Evolutionary conservation across 129 eudicot species (phyloP).

Genomic region (Mikania micrantha): DNA sequence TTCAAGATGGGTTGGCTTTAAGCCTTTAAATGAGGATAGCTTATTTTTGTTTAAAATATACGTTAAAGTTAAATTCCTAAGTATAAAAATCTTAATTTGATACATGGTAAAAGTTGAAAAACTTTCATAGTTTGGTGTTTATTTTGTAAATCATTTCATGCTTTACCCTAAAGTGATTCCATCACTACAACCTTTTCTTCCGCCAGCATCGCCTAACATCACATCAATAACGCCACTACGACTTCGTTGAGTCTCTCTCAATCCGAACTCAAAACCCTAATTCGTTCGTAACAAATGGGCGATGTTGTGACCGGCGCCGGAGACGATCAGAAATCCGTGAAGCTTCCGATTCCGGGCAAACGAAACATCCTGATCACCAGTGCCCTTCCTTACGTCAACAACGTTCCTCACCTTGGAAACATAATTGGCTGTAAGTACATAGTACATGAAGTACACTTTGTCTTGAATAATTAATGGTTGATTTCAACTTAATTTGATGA

Average conservation of each 20-base stretch:
- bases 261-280: conserved; percentile 19
- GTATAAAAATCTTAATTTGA: background rate
- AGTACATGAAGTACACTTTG: background rate
- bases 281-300: conserved; percentile 21
- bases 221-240: background rate
- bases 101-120: background rate
- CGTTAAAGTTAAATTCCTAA: background rate
- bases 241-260: background rate
- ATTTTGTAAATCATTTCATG: conserved; percentile 9
- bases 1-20: no score
- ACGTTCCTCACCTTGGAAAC: conserved; percentile 68
- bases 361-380: conserved; percentile 61
- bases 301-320: conserved; percentile 26
- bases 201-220: conserved; percentile 7
- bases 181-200: conserved; percentile 5
- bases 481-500: background rate
- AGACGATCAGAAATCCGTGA: conserved; percentile 20
- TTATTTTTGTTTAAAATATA: background rate
- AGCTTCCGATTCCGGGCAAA: conserved; percentile 47
- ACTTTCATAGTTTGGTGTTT: conserved; percentile 6
- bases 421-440: conserved; percentile 57
- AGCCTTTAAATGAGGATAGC: background rate
- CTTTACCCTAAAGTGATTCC: conserved; percentile 27
- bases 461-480: background rate
- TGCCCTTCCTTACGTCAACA: conserved; percentile 63